These are phyloP conservation scores for Zygosaccharomyces rouxii DNA, from an alignment of 805 yeast species.

Conservation along the genomic window DNA sequence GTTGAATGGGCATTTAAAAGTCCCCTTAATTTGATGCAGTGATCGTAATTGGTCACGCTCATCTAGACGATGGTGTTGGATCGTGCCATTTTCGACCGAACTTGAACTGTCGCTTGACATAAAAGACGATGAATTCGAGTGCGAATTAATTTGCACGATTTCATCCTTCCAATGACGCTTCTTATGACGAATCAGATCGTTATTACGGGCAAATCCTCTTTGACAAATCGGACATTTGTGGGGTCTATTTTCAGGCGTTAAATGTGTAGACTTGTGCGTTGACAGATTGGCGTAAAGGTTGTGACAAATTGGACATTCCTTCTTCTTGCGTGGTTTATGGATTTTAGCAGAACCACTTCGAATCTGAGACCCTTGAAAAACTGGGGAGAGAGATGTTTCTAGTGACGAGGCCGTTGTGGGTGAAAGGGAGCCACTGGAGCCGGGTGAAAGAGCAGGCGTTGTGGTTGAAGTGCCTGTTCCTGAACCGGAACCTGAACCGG, in stretches of 20 bases:
- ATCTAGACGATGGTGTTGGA: conserved; percentile 4
- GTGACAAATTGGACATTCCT: conserved; percentile 68
- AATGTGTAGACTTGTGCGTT: conserved; percentile 76
- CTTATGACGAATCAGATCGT: conserved; percentile 79
- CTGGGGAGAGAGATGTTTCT: conserved; percentile 1
- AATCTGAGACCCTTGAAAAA: not conserved
- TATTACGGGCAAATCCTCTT: conserved; percentile 83
- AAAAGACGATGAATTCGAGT: conserved; percentile 5
- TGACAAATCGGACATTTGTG: conserved; percentile 72
- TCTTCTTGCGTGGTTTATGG: conserved; percentile 54
- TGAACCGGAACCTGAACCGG: too few relatives aligned
- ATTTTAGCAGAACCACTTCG: conserved; percentile 3
- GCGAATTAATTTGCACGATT: conserved; percentile 11
- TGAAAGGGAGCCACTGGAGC: conserved; percentile 7
- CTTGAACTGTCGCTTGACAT: not conserved
- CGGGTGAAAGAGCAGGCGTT: conserved; percentile 17
- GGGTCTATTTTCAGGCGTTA: conserved; percentile 67
- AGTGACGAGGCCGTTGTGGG: conserved; percentile 5
- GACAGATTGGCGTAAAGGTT: conserved; percentile 72
- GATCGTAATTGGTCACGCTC: conserved; percentile 27
- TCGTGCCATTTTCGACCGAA: not conserved
- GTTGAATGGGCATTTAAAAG: conserved; percentile 74
- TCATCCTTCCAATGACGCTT: conserved; percentile 78
- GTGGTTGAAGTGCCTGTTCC: conserved; percentile 9
- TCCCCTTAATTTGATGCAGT: conserved; percentile 32